Evolutionary conservation across 306 rosid genomes (phyloP).

Genomic region (Lathyrus sativus): DNA sequence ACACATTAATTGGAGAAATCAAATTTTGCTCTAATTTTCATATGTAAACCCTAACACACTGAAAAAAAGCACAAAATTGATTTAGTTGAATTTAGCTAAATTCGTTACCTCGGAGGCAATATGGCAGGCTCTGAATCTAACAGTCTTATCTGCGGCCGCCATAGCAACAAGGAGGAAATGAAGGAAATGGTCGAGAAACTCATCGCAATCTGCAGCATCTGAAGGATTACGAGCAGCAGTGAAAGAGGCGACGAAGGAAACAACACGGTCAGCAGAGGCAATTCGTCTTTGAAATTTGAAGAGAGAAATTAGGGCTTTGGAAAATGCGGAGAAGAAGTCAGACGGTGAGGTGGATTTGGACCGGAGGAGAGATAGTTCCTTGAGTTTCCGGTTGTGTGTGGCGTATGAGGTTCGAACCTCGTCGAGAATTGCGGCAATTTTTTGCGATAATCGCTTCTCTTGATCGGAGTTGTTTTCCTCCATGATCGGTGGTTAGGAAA

Average conservation of each 20-base stretch:
- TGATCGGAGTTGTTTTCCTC: conserved; percentile 40
- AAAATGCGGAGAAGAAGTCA: conserved; percentile 68
- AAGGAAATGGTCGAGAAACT: conserved; percentile 68
- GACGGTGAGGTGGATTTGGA: conserved; percentile 51
- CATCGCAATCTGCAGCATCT: conserved; percentile 44
- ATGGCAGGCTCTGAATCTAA: conserved; percentile 88
- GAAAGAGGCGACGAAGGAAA: conserved; percentile 71
- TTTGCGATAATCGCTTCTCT: conserved; percentile 45
- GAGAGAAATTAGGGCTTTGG: conserved; percentile 63
- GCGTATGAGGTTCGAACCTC: conserved; percentile 76
- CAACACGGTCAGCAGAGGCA: conserved; percentile 69
- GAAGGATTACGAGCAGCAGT: conserved; percentile 44
- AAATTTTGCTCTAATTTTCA: background rate
- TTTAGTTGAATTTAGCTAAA: conserved; percentile 13
- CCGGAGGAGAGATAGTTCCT: conserved; percentile 71
- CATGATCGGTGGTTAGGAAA: conserved; percentile 23
- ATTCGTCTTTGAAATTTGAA: conserved; percentile 68
- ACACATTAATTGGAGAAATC: background rate
- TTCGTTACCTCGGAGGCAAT: conserved; percentile 74
- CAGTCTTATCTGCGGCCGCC: conserved; percentile 54
- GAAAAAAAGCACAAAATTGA: background rate
- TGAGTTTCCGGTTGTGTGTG: conserved; percentile 82
- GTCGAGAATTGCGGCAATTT: conserved; percentile 63
- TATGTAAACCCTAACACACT: background rate
- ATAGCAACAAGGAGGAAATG: conserved; percentile 67